Percentiles rank a stretch among this genome's conserved stretches.
phyloP scores from a whole-genome alignment of 345 rosid species.

The Leavenworthia alabamica region DNA sequence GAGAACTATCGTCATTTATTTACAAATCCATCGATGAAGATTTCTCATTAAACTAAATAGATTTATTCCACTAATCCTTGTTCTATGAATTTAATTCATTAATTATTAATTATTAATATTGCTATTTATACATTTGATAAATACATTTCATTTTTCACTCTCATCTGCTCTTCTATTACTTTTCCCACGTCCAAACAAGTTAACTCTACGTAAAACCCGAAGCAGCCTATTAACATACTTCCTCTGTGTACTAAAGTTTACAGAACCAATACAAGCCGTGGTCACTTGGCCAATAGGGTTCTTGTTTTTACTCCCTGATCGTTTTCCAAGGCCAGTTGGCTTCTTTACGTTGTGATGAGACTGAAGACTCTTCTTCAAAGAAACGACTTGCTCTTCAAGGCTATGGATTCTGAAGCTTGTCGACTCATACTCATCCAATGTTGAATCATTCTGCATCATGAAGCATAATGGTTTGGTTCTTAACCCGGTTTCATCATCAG shows the following conservation, averaged over 20 bases:
- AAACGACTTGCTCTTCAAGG: conserved; percentile 28
- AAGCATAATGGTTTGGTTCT: conserved; percentile 29
- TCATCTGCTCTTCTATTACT: conserved; percentile 35
- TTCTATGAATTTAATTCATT: background rate
- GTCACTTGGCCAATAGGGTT: conserved; percentile 44
- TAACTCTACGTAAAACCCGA: conserved; percentile 38
- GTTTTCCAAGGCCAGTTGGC: conserved; percentile 32
- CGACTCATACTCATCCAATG: conserved; percentile 8
- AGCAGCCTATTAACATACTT: conserved; percentile 44
- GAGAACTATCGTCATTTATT: background rate
- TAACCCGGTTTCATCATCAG: conserved; percentile 35
- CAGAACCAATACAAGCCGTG: conserved; percentile 53
- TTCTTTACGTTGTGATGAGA: conserved; percentile 27
- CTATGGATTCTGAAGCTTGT: conserved; percentile 76
- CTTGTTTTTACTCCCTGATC: conserved; percentile 42
- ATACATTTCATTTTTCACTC: background rate
- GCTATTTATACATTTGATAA: background rate
- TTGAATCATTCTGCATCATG: conserved; percentile 40
- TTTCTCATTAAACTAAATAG: background rate
- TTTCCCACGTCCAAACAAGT: conserved; percentile 41
- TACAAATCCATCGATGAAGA: background rate
- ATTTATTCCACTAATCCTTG: background rate
- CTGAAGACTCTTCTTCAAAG: conserved; percentile 38
- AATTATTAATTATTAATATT: background rate
- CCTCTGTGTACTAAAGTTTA: background rate